phyloP scores from a whole-genome alignment of 2,329 filamentous ascomycete species.

The Aspergillus awamori region DNA sequence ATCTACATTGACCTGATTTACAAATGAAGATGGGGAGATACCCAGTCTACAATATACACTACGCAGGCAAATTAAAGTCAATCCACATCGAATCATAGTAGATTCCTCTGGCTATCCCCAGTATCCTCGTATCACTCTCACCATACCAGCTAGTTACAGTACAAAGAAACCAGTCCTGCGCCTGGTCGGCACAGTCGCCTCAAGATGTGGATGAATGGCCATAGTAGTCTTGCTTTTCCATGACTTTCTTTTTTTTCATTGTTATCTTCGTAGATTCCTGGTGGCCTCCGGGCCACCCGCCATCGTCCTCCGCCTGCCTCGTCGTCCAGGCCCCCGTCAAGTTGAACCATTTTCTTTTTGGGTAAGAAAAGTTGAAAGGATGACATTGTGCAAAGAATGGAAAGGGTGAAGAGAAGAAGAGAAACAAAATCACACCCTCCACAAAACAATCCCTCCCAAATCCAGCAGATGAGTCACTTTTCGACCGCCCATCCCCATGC shows the following conservation, averaged over 20 bases:
- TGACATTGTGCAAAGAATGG: conserved; percentile 8
- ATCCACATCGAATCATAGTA: conserved; percentile 18
- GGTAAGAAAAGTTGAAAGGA: conserved; percentile 5
- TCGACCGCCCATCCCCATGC: conserved; percentile 22
- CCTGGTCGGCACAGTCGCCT: conserved; percentile 9
- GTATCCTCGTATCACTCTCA: conserved; percentile 2
- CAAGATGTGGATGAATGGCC: conserved; percentile 18
- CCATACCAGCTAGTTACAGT: conserved; percentile 30
- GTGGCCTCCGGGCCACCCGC: neutral
- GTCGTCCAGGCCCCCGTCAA: conserved; percentile 13
- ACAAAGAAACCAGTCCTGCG: conserved; percentile 27
- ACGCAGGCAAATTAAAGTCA: neutral
- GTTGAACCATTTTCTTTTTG: conserved; percentile 18
- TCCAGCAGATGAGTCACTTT: conserved; percentile 24
- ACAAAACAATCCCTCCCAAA: conserved; percentile 3
- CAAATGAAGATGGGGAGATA: too few relatives aligned
- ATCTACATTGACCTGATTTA: neutral
- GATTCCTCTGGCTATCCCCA: conserved; percentile 10
- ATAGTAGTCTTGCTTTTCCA: conserved; percentile 19
- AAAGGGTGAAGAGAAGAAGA: conserved; percentile 7
- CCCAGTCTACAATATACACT: too few relatives aligned
- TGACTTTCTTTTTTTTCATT: conserved; percentile 17
- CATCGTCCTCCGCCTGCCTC: conserved; percentile 14
- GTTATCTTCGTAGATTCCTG: neutral
- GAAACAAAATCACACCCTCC: conserved; percentile 9